Conservation (phyloP, 2,329 filamentous ascomycete species). For the Cyphellophora europaea region DNA sequence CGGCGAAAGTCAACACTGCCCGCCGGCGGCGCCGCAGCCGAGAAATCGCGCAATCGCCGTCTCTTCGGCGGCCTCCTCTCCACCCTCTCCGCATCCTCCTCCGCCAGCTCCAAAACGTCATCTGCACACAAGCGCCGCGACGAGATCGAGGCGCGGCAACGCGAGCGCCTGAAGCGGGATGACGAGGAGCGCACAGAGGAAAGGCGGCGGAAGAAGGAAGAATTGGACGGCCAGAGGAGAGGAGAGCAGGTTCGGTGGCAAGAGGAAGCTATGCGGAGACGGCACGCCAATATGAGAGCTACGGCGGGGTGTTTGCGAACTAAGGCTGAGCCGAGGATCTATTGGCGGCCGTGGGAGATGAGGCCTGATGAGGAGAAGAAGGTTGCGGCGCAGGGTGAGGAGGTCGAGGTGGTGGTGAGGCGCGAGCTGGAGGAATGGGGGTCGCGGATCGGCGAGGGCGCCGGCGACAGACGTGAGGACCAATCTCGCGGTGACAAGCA, state of each 20-base stretch:
- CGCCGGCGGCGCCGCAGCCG: conserved; percentile 46
- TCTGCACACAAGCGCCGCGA: conserved; percentile 58
- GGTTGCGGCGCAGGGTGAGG: conserved; percentile 61
- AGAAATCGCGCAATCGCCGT: conserved; percentile 74
- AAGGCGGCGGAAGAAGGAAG: conserved; percentile 55
- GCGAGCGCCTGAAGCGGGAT: conserved; percentile 63
- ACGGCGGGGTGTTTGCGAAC: conserved; percentile 68
- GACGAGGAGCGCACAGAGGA: conserved; percentile 62
- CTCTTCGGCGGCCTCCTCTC: conserved; percentile 76
- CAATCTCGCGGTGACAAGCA: too few species aligned
- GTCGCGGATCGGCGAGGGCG: too few species aligned
- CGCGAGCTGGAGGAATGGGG: conserved; percentile 49
- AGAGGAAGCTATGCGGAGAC: conserved; percentile 45
- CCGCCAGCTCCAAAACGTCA: conserved; percentile 23
- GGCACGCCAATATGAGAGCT: conserved; percentile 62
- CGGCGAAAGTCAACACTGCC: conserved; percentile 10
- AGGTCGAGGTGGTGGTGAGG: conserved; percentile 54
- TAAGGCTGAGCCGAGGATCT: conserved; percentile 63
- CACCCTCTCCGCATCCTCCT: conserved; percentile 61
- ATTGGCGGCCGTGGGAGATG: conserved; percentile 76
- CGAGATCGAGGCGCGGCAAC: conserved; percentile 75
- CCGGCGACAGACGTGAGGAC: too few species aligned
- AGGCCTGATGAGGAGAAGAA: conserved; percentile 57
- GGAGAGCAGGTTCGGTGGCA: conserved; percentile 68
- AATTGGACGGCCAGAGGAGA: conserved; percentile 51